phyloP scores from a whole-genome alignment of 305 asterid genomes.

The Solanum hybrid region DNA sequence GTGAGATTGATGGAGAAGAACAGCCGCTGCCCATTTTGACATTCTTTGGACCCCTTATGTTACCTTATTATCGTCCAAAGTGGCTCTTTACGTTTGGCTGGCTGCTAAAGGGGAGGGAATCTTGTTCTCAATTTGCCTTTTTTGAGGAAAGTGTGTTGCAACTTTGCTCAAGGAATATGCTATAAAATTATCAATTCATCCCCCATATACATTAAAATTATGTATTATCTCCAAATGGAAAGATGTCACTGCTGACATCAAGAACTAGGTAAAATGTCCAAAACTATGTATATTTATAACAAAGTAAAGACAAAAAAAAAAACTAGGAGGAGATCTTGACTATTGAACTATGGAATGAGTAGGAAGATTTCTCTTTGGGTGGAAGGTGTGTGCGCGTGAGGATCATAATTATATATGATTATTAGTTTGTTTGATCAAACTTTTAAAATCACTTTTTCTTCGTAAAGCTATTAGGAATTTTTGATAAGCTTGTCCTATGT shows the following conservation, averaged over 20 bases:
- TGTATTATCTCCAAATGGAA: background rate
- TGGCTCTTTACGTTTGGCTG: background rate
- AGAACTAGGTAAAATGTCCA: background rate
- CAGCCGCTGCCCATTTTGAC: conserved; percentile 16
- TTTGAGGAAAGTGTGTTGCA: background rate
- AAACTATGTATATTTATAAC: background rate
- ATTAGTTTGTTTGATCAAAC: background rate
- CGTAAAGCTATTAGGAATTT: background rate
- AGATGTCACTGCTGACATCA: background rate
- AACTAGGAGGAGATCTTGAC: no score
- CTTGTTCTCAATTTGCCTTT: background rate
- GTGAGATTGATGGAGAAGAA: conserved; percentile 12
- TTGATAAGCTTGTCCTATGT: background rate
- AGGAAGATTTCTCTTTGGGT: background rate
- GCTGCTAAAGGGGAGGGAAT: background rate
- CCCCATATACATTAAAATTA: background rate
- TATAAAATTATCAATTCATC: background rate
- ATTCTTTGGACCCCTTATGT: background rate
- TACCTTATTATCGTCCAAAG: background rate
- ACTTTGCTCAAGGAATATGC: background rate
- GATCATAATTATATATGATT: background rate
- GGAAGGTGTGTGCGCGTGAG: no score
- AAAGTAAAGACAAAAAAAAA: background rate
- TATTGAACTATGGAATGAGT: no score
- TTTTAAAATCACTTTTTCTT: background rate